phyloP scores from a whole-genome alignment of 2,329 filamentous ascomycete genomes.

The Tolypocladium amazonense region DNA sequence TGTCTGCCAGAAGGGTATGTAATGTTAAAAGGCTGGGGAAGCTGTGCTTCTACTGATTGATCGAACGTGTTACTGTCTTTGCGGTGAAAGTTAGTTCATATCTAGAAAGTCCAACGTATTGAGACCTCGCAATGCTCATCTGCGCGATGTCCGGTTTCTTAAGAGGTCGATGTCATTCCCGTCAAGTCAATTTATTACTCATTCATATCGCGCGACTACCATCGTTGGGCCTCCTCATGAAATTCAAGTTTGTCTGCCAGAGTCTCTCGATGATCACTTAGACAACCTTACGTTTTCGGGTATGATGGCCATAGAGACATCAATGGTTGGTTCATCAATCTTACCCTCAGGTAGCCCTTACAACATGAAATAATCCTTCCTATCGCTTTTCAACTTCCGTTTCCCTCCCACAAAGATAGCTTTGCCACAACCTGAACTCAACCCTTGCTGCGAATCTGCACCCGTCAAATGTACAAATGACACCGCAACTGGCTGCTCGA shows the following conservation, averaged over 20 bases:
- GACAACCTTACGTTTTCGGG: too few species aligned
- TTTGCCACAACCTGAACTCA: background rate
- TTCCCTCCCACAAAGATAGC: background rate
- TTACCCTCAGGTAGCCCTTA: background rate
- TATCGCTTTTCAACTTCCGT: background rate
- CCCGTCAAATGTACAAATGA: too few species aligned
- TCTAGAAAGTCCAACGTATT: background rate
- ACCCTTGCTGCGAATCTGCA: too few species aligned
- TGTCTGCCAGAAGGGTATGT: background rate
- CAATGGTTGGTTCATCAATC: background rate
- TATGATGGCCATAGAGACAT: too few species aligned
- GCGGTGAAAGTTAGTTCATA: background rate
- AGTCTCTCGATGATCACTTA: too few species aligned
- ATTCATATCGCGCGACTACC: background rate
- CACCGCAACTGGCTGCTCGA: too few species aligned
- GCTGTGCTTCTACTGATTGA: background rate
- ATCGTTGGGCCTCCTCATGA: background rate
- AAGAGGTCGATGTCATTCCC: background rate
- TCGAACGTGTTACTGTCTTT: background rate
- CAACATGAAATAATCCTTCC: background rate
- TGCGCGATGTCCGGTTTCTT: too few species aligned
- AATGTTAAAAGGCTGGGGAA: background rate
- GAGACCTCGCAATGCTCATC: background rate
- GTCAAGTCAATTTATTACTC: background rate
- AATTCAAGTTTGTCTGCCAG: too few species aligned